A percentile compares a stretch with the other conserved stretches of the same genome.
phyloP scores from a whole-genome alignment of 345 rosid species.

The Hibiscus trionum region DNA sequence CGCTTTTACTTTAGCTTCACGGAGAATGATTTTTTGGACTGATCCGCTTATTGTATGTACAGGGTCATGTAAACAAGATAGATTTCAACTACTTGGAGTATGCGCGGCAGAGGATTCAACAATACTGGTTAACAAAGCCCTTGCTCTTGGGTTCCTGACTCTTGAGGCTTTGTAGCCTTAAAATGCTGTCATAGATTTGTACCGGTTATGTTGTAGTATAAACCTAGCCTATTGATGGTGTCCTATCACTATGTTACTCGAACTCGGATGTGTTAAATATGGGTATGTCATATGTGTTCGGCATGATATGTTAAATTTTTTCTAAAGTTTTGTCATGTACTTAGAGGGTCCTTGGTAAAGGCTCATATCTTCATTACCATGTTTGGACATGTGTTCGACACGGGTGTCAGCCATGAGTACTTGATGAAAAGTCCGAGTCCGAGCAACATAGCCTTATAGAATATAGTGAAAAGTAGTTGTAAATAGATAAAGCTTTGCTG shows the following conservation, averaged over 20 bases:
- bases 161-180: neutral
- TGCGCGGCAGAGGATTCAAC: constrained; percentile 72
- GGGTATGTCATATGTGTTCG: no score
- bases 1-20: neutral
- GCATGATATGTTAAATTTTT: no score
- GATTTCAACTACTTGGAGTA: constrained; percentile 79
- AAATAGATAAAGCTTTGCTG: no score
- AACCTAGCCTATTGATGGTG: neutral
- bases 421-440: no score
- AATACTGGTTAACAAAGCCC: constrained; percentile 68
- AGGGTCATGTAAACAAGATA: constrained; percentile 70
- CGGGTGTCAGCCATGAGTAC: no score
- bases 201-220: neutral
- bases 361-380: no score
- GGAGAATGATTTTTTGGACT: neutral
- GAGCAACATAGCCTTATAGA: no score
- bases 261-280: no score
- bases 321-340: no score
- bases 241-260: neutral
- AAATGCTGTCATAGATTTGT: neutral
- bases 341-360: no score
- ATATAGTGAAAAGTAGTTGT: no score
- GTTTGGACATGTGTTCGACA: no score
- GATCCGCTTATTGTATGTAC: constrained; percentile 1
- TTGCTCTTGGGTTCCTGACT: constrained; percentile 29